Base-by-base conservation (phyloP, 805 yeast genomes). In the Metschnikowia drakensbergensis region DNA sequence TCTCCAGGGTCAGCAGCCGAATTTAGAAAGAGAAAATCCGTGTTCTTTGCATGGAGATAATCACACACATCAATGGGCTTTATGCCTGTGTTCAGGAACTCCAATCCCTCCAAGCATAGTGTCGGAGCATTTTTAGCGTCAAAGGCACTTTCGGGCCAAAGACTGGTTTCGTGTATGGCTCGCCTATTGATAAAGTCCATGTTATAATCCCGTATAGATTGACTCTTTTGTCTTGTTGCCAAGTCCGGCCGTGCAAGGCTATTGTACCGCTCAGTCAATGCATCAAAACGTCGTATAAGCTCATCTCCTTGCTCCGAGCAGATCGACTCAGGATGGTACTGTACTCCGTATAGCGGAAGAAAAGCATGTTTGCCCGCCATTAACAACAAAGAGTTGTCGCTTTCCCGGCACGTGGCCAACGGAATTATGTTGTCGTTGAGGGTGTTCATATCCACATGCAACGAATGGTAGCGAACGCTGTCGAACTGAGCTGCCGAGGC, bases 271-370 rank as follows among this genome's bases (percentile, higher is more conserved):
- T 47, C 38, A 3, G 86, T 82, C 11, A 79, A 50, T 0, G 38
- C 29, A 74, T 84, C 81, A 62, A 92, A 92, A 60, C 86, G 87
- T 7, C 57, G 53, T 3, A 91, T 64, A 45, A 94, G 63, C 8
- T 63, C 58, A 2, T 61, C 73, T 1, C 99, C 99, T 41, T 68
- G 58, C 10, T 74, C 70, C 0, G 97, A 89, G 58, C 96, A 88
- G 35, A 92, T 81, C 1, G 97, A 89, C 61, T 94, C 99, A 0
- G 99, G 99, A 60, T 94, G 99, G 60, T 91, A 95, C 60, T 94
- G 99, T 2, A 94, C 97, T 0, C 96, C 99, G 63, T 74, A 92
- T 69, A 86, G 86, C 0, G 97, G 97, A 22, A 69, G 66, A 0
- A 33, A 17, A 0, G 42, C 55, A 59, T 88, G 91, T 59, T 70